Conservation (phyloP, 2,329 filamentous ascomycete species). For the Myriosclerotinia duriaeana region DNA sequence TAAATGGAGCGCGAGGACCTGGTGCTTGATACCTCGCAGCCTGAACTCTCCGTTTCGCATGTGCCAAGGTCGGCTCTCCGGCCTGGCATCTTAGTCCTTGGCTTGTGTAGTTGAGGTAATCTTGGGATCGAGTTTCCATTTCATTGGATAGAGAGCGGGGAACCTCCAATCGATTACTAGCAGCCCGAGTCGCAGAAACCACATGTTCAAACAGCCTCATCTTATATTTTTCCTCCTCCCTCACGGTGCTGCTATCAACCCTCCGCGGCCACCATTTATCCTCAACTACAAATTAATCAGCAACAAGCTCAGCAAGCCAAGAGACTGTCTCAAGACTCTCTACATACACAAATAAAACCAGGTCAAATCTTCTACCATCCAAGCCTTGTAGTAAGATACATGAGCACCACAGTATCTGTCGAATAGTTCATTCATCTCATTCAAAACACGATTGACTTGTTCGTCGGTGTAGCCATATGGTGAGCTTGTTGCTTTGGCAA, state of each 20-base stretch:
- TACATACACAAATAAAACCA: background rate
- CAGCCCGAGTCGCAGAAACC: no score
- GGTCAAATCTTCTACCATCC: background rate
- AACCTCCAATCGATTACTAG: no score
- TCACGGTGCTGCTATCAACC: background rate
- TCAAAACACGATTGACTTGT: background rate
- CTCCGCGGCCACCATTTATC: background rate
- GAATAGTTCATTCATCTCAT: background rate
- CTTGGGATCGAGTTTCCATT: no score
- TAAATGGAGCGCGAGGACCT: no score
- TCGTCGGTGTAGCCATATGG: background rate
- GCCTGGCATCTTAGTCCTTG: no score
- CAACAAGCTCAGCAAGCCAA: background rate
- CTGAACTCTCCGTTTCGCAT: no score
- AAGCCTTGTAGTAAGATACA: background rate
- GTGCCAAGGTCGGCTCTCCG: no score
- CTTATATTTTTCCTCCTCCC: background rate
- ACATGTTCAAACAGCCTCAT: no score
- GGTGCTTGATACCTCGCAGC: no score
- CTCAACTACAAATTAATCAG: background rate
- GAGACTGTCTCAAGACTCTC: background rate
- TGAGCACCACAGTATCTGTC: background rate
- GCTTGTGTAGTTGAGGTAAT: no score
- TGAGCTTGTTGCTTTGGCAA: conserved; percentile 3
- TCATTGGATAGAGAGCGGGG: no score